These are phyloP conservation scores for Pisolithus thermaeus DNA, from an alignment of 1,284 basidiomycete species.

Conservation along the genomic window DNA sequence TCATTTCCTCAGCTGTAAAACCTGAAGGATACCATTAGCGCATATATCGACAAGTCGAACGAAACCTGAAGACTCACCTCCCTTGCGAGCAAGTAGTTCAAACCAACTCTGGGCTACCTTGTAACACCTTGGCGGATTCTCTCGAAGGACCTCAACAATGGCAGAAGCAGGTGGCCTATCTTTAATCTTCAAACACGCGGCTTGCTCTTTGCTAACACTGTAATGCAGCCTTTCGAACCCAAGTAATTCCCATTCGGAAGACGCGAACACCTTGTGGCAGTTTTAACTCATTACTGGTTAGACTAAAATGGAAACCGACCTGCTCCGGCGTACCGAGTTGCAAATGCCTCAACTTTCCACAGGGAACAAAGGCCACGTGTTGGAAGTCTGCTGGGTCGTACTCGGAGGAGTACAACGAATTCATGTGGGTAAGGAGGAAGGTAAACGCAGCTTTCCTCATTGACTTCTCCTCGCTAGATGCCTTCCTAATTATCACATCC, in stretches of 20 bases:
- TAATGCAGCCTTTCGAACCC: conserved; percentile 18
- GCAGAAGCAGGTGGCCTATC: conserved; percentile 12
- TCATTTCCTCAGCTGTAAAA: conserved; percentile 6
- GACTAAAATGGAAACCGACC: neutral
- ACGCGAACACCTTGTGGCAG: conserved; percentile 15
- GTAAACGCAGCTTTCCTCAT: conserved; percentile 10
- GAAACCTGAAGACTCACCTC: conserved; percentile 12
- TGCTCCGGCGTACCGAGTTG: conserved; percentile 8
- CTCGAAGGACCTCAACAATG: conserved; percentile 12
- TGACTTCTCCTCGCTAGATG: conserved; percentile 4
- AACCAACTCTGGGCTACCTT: conserved; percentile 15
- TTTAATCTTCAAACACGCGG: conserved; percentile 14
- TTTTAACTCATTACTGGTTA: neutral
- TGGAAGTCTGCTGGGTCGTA: conserved; percentile 15
- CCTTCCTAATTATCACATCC: conserved; percentile 14
- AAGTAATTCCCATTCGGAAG: conserved; percentile 13
- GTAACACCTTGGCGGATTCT: neutral
- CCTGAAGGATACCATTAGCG: neutral
- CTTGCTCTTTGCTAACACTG: neutral
- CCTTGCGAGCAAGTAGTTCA: conserved; percentile 10
- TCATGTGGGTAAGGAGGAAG: conserved; percentile 18
- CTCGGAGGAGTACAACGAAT: conserved; percentile 7
- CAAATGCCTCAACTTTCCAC: neutral
- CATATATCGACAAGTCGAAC: neutral
- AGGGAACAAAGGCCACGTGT: conserved; percentile 17